A percentile compares a stretch with the other conserved stretches of the same genome.
phyloP scores from a whole-genome alignment of 495 filamentous ascomycete species.

The Astrothelium subdiscretum region DNA sequence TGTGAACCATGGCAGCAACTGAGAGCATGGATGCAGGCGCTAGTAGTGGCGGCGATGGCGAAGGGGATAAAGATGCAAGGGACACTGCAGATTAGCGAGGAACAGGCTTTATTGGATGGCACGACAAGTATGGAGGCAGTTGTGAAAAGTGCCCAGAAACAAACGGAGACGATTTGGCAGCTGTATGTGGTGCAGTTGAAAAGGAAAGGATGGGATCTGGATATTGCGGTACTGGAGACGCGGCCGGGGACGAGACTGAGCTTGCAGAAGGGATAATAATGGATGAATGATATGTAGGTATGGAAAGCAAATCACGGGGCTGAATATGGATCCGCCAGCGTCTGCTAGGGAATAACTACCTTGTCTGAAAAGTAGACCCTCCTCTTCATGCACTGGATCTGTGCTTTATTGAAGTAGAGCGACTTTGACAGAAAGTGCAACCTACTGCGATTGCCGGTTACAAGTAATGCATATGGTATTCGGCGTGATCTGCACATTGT shows the following conservation, averaged over 20 bases:
- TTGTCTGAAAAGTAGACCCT: no score
- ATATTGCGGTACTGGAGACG: conserved; percentile 48
- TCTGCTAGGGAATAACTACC: no score
- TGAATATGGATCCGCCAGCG: no score
- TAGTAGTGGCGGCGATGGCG: conserved; percentile 35
- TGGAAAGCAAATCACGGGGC: no score
- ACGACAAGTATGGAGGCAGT: not conserved
- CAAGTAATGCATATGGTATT: no score
- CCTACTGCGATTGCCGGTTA: no score
- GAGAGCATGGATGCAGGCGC: conserved; percentile 64
- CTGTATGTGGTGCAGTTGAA: conserved; percentile 30
- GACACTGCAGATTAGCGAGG: not conserved
- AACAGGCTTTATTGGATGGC: not conserved
- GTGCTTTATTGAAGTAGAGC: no score
- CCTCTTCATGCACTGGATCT: no score
- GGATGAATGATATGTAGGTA: not conserved
- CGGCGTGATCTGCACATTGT: no score
- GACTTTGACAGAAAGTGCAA: no score
- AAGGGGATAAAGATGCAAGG: not conserved
- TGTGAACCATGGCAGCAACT: conserved; percentile 41
- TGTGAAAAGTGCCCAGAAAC: conserved; percentile 10
- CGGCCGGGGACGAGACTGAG: conserved; percentile 18
- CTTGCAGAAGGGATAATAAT: not conserved
- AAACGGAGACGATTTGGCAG: conserved; percentile 30
- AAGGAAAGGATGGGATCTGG: conserved; percentile 49